Evolutionary conservation across 2,329 filamentous ascomycete species (phyloP).

Genomic region (Anisogramma anomala): DNA sequence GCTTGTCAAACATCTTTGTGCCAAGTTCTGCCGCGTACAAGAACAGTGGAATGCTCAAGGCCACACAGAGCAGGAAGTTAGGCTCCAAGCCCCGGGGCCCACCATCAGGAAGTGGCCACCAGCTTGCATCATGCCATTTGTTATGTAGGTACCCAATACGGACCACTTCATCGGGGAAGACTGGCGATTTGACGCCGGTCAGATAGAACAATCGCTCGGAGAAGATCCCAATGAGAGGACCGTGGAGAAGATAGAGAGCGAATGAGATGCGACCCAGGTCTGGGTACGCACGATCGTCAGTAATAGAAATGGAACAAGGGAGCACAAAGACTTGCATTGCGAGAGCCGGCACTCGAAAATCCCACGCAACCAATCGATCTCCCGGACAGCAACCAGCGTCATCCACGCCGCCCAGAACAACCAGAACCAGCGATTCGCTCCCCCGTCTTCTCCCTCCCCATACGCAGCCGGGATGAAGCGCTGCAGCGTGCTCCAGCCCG

Average conservation of each 20-base stretch:
- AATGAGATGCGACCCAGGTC: slow-evolving; percentile 6
- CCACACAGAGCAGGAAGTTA: slow-evolving; percentile 5
- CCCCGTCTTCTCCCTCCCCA: not conserved
- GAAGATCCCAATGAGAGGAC: slow-evolving; percentile 4
- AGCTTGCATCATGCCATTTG: slow-evolving; percentile 7
- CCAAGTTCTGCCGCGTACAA: slow-evolving; percentile 5
- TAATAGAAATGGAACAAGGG: not conserved
- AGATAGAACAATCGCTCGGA: slow-evolving; percentile 6
- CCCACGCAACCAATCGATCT: slow-evolving; percentile 6
- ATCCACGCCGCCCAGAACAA: slow-evolving; percentile 15
- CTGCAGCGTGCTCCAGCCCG: slow-evolving; percentile 8
- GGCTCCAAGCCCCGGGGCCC: slow-evolving; percentile 3
- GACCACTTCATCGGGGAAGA: not conserved
- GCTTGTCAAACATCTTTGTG: slow-evolving; percentile 2
- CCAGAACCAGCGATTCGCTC: slow-evolving; percentile 12
- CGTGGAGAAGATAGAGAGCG: slow-evolving; percentile 7
- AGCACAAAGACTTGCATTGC: slow-evolving; percentile 4
- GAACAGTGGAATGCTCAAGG: slow-evolving; percentile 2
- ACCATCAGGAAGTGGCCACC: slow-evolving; percentile 4
- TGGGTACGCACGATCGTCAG: not conserved
- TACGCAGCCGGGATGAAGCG: slow-evolving; percentile 6
- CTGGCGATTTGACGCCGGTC: not conserved
- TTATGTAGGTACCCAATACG: slow-evolving; percentile 1
- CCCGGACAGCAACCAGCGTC: slow-evolving; percentile 2
- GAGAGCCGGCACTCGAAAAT: slow-evolving; percentile 8